These are phyloP conservation scores for Nemania abortiva DNA, from an alignment of 2,329 filamentous ascomycete genomes.

Conservation along the genomic window DNA sequence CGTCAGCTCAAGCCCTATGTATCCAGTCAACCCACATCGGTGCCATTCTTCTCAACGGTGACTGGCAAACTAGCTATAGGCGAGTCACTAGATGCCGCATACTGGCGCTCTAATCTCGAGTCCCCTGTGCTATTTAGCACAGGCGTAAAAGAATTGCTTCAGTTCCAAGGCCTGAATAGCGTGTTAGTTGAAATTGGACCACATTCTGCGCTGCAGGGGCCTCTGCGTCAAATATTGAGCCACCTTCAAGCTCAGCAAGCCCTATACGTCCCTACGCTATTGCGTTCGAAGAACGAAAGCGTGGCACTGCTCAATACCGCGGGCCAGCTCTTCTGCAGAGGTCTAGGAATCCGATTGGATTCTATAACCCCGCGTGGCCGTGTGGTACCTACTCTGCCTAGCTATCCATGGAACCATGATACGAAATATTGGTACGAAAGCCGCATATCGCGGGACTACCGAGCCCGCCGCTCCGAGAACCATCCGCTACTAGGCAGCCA, in stretches of 20 bases:
- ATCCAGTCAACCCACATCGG: conserved; percentile 12
- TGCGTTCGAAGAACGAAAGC: conserved; percentile 33
- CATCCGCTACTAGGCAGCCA: conserved; percentile 51
- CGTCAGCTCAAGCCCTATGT: conserved; percentile 27
- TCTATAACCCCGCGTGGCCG: conserved; percentile 31
- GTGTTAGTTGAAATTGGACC: conserved; percentile 47
- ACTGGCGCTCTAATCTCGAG: conserved; percentile 44
- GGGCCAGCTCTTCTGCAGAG: conserved; percentile 37
- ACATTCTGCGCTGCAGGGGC: conserved; percentile 44
- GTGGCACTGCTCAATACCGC: conserved; percentile 34
- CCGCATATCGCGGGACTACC: conserved; percentile 37
- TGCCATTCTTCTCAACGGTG: conserved; percentile 46
- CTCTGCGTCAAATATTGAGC: conserved; percentile 40
- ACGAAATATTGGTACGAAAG: conserved; percentile 44
- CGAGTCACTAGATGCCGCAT: conserved; percentile 31
- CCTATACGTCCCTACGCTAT: conserved; percentile 35
- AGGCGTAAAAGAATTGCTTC: conserved; percentile 35
- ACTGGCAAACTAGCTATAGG: conserved; percentile 27
- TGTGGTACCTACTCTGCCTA: conserved; percentile 40
- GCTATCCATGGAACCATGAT: conserved; percentile 45
- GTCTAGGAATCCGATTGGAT: conserved; percentile 23
- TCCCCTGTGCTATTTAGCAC: conserved; percentile 41
- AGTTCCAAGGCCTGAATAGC: conserved; percentile 11
- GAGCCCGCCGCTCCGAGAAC: conserved; percentile 39
- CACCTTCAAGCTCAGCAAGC: conserved; percentile 15